Base-by-base conservation (phyloP, 169 alveolate species). In the Hepatocystis sp. region DNA sequence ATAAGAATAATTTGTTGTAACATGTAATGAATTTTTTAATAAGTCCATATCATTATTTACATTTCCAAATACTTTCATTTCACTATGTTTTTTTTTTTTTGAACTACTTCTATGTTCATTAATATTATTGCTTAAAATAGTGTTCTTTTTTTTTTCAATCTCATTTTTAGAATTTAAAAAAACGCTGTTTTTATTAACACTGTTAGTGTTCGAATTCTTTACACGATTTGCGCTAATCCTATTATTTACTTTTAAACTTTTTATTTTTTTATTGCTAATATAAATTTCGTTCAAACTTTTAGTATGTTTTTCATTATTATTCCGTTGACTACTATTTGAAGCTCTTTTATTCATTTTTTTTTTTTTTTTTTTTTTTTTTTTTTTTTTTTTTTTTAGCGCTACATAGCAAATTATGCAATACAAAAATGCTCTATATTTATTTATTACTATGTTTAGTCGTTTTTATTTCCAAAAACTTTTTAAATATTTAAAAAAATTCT, bases 61-160 rank as follows among this genome's bases (percentile, higher is more conserved):
- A 58, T 17, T 61, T 32, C 42, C 66, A 7, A 63, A 13, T 21
- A 32, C 51, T 44, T 47, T 71, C 40, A 4, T 49, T 13, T 71
- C 66, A 28, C 25, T 71, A 51, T 25, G 39, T 71, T 71, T 53
- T 68, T 67, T 68, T 71, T 71, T 71, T 71, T 71, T 71, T 71
- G 56, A 27, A 56, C 25, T 71, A 21, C 19, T 5, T 71, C 56
- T 51, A 17, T 34, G 36, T 51, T 71, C 66, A 40, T 8, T 23
- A 42, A 40, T 63, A 39, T n/a, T 66, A 49, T 39, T 68, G 17
- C 23, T 27, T 15, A 56, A 21, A 51, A 23, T 13, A 13, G 3
- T 21, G 27, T 19, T 34, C 36, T n/a, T 21, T 36, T 66, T 47
- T 47, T 34, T 65, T 34, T 61, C 66, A 40, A 55, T 42, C 15